phyloP scores from a whole-genome alignment of 2,329 filamentous ascomycete species.

The Exophiala lecanii-corni region DNA sequence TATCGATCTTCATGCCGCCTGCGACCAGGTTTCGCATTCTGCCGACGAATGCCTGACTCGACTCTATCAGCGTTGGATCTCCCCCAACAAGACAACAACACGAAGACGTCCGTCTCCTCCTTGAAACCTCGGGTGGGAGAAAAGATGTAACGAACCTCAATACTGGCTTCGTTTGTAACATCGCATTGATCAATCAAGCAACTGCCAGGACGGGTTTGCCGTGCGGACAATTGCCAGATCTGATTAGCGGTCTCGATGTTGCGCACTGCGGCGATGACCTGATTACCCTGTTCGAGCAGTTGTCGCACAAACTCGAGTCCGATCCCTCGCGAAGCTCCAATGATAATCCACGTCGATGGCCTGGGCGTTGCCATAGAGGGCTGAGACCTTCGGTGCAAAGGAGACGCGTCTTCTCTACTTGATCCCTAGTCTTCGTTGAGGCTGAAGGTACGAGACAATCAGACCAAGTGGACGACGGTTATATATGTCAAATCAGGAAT shows the following conservation, averaged over 20 bases:
- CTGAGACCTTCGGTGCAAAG: no score
- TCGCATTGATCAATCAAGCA: constrained; percentile 49
- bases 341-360: constrained; percentile 30
- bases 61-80: no score
- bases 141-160: constrained; percentile 41
- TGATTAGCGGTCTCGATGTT: constrained; percentile 39
- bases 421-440: no score
- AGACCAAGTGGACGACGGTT: no score
- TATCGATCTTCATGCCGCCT: constrained; percentile 43
- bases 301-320: constrained; percentile 52
- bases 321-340: constrained; percentile 33
- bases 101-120: no score
- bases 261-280: constrained; percentile 50
- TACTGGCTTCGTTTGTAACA: constrained; percentile 50
- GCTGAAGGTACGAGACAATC: no score
- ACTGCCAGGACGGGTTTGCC: constrained; percentile 21
- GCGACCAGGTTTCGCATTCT: constrained; percentile 38
- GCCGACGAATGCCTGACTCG: constrained; percentile 39
- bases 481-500: no score
- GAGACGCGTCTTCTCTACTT: no score
- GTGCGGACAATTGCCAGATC: constrained; percentile 39
- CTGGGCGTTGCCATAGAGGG: no score
- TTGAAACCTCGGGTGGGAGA: constrained; percentile 3
- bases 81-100: no score
- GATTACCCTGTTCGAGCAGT: constrained; percentile 43